Evolutionary conservation across 768 basidiomycete species (phyloP), one percentile per base, ranked within the genome.

Genomic region (Lactarius indigo): DNA sequence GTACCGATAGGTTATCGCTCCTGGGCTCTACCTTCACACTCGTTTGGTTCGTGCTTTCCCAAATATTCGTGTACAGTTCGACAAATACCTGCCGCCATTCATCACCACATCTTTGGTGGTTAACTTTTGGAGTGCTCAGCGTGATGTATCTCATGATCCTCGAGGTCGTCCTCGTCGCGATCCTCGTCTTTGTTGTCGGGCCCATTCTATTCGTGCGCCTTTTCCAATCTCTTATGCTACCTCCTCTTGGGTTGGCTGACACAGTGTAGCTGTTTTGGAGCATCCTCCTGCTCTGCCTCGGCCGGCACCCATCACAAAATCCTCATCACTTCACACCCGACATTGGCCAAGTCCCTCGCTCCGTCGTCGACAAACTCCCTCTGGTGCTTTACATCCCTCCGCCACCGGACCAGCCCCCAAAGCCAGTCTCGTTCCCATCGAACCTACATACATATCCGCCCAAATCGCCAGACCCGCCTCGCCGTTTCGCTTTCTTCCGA

Each of bases 41-140:
- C 10, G 86, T 83, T 63, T 94, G 93, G 90, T 94, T 94, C 71
- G 75, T 94, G 31, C 88, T 86, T 20, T 90, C 91, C 13, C 89
- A 94, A 73, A 87, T 92, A 33, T 78, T 94, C 63, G 83, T 87
- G 68, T 94, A 92, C 72, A 89, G 89, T 18, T 89, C 91, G 9
- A 78, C 91, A 33, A 80, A 87, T 68, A 84, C 87, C 18, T 94
- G 92, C 65, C 87, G 92, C 23, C 76, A 80, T 64, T 79, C 88
- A 0, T 84, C 92, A 15, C 92, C 92, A 9, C 89, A 92, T 70
- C 78, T 94, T 39, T 94, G 92, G 92, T 94, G 91, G 90, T 84
- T 93, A 56, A 85, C 84, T 26, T 92, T 94, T 74, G 88, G 85
- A 41, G 87, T 94, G 70, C 78, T 94, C 17, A 87, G 89, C 76